A percentile compares a stretch with the other conserved stretches of the same genome.
phyloP scores from a whole-genome alignment of 2,329 filamentous ascomycete species.

The Dactylellina drechsleri region DNA sequence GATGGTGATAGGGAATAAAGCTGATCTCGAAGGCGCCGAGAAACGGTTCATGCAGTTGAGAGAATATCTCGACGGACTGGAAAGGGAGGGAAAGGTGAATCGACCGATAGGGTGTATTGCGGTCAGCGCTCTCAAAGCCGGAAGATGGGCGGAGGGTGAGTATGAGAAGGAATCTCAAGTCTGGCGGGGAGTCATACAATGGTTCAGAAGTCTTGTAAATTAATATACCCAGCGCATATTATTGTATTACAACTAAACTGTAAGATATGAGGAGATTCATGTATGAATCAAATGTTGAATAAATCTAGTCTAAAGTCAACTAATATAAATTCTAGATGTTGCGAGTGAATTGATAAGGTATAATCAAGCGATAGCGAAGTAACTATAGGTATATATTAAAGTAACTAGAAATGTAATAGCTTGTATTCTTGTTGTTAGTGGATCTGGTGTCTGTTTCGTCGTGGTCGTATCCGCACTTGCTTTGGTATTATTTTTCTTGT shows the following conservation, averaged over 20 bases:
- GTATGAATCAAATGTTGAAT: neutral
- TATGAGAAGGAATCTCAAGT: slow-evolving; percentile 39
- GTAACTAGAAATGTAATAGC: too few relatives aligned
- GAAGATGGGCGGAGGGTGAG: slow-evolving; percentile 38
- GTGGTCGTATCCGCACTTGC: too few relatives aligned
- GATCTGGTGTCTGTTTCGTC: too few relatives aligned
- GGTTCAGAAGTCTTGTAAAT: slow-evolving; percentile 47
- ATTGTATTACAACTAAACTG: neutral
- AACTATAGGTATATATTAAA: too few relatives aligned
- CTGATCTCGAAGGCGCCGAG: slow-evolving; percentile 81
- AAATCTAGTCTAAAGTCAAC: neutral
- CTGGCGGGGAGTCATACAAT: slow-evolving; percentile 43
- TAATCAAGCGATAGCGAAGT: too few relatives aligned
- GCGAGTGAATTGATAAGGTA: too few relatives aligned
- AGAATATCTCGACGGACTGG: slow-evolving; percentile 75
- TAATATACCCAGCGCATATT: neutral
- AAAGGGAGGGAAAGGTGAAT: slow-evolving; percentile 59
- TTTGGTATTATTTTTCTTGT: too few relatives aligned
- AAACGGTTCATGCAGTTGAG: slow-evolving; percentile 78
- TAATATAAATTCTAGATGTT: neutral
- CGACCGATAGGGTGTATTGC: slow-evolving; percentile 47
- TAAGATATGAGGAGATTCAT: slow-evolving; percentile 1
- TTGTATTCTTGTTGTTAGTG: too few relatives aligned
- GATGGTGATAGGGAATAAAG: slow-evolving; percentile 96
- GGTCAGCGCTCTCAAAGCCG: slow-evolving; percentile 48